Percentiles rank a stretch among this genome's conserved stretches.
phyloP scores from a whole-genome alignment of 441 rosid species.

The Isatis lusitanica region DNA sequence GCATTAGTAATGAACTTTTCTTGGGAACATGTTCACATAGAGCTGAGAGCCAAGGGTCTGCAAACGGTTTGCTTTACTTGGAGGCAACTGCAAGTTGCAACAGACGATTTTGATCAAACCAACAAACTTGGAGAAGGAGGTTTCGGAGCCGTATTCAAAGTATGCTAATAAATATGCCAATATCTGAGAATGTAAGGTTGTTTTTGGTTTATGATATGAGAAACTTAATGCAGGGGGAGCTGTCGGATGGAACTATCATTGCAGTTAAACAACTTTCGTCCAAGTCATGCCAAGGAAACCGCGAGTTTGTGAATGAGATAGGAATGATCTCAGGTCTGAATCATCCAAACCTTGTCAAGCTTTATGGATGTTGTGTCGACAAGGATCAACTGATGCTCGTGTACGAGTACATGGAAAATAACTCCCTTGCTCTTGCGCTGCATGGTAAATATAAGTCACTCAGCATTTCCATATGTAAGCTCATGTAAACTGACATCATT shows the following conservation, averaged over 20 bases:
- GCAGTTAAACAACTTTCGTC: constrained; percentile 81
- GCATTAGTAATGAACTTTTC: neutral
- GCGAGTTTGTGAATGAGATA: constrained; percentile 72
- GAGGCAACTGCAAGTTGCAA: constrained; percentile 54
- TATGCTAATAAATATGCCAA: constrained; percentile 12
- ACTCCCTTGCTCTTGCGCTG: constrained; percentile 58
- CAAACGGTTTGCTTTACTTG: constrained; percentile 31
- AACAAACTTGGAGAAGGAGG: constrained; percentile 37
- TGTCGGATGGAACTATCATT: constrained; percentile 54
- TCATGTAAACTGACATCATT: neutral
- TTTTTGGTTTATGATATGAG: neutral
- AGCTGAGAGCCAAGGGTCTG: constrained; percentile 12
- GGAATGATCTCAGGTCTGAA: constrained; percentile 71
- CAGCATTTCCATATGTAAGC: neutral
- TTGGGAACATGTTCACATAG: neutral
- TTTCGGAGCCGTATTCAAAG: constrained; percentile 80
- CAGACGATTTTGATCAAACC: constrained; percentile 48
- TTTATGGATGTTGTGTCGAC: constrained; percentile 59
- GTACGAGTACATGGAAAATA: constrained; percentile 63
- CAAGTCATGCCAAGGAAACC: constrained; percentile 70
- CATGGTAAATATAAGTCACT: constrained; percentile 40
- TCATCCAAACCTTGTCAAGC: constrained; percentile 63
- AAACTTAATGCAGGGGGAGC: constrained; percentile 45
- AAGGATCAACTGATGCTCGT: constrained; percentile 55
- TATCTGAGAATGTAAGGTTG: too few relatives aligned